Conservation (phyloP, 345 rosid species). For the Pugionium cornutum region DNA sequence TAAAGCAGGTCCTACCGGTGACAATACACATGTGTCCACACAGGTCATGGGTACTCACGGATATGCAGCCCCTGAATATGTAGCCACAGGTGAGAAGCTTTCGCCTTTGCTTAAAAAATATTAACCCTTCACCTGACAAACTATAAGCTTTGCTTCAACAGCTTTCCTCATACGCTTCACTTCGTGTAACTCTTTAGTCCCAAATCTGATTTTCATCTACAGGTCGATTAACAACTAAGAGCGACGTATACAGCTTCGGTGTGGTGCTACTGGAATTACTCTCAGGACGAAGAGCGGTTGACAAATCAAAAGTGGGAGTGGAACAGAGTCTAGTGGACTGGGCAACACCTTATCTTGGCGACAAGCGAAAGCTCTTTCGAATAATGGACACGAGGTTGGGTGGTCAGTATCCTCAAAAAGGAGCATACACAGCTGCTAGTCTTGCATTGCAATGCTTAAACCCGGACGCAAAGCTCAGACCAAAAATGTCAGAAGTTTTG, state of each 20-base stretch:
- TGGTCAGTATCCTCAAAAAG: conserved; percentile 94
- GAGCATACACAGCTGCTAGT: conserved; percentile 70
- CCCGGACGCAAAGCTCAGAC: conserved; percentile 69
- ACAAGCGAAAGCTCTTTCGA: conserved; percentile 79
- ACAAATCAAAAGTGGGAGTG: conserved; percentile 70
- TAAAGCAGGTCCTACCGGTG: conserved; percentile 98
- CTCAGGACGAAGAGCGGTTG: conserved; percentile 90
- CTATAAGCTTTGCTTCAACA: conserved; percentile 1
- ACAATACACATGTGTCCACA: conserved; percentile 92
- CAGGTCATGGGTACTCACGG: conserved; percentile 98
- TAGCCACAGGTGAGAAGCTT: conserved; percentile 74
- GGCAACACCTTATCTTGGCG: conserved; percentile 89
- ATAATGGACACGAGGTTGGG: conserved; percentile 96
- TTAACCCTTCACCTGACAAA: conserved; percentile 43
- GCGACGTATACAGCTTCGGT: conserved; percentile 96
- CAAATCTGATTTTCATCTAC: conserved; percentile 31
- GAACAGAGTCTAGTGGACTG: conserved; percentile 94
- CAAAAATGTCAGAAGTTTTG: conserved; percentile 85
- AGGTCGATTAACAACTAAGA: conserved; percentile 92
- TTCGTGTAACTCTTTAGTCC: not conserved
- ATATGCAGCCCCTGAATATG: conserved; percentile 96
- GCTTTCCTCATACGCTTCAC: not conserved
- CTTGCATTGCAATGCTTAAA: conserved; percentile 74
- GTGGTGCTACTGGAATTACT: conserved; percentile 88
- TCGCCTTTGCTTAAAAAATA: not conserved